Conservation (phyloP, 2,329 filamentous ascomycete species). For the Aspergillus sp. region DNA sequence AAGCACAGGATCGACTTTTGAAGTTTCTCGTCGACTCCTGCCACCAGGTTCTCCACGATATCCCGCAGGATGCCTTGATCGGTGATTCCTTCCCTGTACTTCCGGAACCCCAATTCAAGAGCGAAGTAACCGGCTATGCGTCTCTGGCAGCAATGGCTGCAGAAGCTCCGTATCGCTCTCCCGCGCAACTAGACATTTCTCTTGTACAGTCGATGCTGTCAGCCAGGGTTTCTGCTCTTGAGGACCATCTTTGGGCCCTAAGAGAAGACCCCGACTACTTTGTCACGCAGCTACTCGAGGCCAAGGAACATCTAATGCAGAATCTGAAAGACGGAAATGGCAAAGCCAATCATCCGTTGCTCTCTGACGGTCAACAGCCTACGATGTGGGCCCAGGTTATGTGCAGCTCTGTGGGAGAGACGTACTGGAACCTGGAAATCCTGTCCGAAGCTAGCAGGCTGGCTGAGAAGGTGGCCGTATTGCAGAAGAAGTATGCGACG, state of each 20-base stretch:
- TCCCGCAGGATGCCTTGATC: conserved; percentile 35
- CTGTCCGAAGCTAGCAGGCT: conserved; percentile 11
- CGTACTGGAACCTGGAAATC: conserved; percentile 6
- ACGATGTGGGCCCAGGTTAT: conserved; percentile 13
- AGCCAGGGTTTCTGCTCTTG: conserved; percentile 46
- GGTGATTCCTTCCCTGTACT: conserved; percentile 37
- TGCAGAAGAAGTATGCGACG: conserved; percentile 10
- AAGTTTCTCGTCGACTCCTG: conserved; percentile 4
- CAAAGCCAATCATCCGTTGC: conserved; percentile 12
- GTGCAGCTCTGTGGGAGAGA: not conserved
- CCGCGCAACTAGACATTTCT: conserved; percentile 51
- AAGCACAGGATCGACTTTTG: conserved; percentile 5
- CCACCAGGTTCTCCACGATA: conserved; percentile 55
- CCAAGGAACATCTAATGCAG: conserved; percentile 54
- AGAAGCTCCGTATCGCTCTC: conserved; percentile 59
- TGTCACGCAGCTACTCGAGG: conserved; percentile 46
- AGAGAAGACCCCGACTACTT: conserved; percentile 65
- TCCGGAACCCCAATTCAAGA: conserved; percentile 44
- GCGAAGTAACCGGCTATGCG: conserved; percentile 32
- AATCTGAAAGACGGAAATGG: conserved; percentile 48
- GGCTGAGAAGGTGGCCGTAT: not conserved
- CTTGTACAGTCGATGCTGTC: conserved; percentile 51
- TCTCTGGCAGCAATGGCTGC: conserved; percentile 47
- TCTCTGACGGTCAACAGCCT: not conserved
- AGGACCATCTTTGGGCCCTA: conserved; percentile 60